A percentile compares a stretch with the other conserved stretches of the same genome.
Conservation (phyloP, 1,139 yeast species). For the Nakaseomyces glabratus region DNA sequence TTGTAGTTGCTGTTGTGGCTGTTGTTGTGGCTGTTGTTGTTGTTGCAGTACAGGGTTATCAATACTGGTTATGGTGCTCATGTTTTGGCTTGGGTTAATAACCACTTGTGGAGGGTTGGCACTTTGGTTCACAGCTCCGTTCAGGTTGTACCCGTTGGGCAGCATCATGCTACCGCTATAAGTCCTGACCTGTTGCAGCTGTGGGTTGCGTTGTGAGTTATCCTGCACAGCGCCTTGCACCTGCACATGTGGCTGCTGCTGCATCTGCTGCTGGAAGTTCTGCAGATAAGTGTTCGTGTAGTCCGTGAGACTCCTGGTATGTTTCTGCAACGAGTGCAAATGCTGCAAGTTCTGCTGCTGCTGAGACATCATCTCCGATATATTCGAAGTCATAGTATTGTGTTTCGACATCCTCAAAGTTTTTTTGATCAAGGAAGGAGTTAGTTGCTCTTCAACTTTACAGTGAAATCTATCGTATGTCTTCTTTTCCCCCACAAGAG, state of each 20-base stretch:
- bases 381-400: slow-evolving; percentile 31
- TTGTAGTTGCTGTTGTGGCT: slow-evolving; percentile 1
- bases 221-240: slow-evolving; percentile 1
- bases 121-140: background rate
- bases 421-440: no score
- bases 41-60: background rate
- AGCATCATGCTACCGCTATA: slow-evolving; percentile 4
- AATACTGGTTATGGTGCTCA: slow-evolving; percentile 4
- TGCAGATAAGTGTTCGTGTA: slow-evolving; percentile 25
- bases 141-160: background rate
- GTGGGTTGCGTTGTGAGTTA: slow-evolving; percentile 3
- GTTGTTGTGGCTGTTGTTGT: slow-evolving; percentile 3
- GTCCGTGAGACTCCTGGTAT: slow-evolving; percentile 15
- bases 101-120: no score
- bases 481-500: no score
- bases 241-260: no score
- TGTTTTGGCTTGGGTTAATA: background rate
- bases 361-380: slow-evolving; percentile 31
- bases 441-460: no score
- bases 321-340: slow-evolving; percentile 28
- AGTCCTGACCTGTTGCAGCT: slow-evolving; percentile 9
- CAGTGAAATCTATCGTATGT: no score
- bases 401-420: slow-evolving; percentile 26
- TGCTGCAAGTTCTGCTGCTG: slow-evolving; percentile 32
- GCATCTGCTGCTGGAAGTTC: slow-evolving; percentile 23